Evolutionary conservation across 257 asterid genomes (phyloP).

Genomic region (Penstemon eatonii): DNA sequence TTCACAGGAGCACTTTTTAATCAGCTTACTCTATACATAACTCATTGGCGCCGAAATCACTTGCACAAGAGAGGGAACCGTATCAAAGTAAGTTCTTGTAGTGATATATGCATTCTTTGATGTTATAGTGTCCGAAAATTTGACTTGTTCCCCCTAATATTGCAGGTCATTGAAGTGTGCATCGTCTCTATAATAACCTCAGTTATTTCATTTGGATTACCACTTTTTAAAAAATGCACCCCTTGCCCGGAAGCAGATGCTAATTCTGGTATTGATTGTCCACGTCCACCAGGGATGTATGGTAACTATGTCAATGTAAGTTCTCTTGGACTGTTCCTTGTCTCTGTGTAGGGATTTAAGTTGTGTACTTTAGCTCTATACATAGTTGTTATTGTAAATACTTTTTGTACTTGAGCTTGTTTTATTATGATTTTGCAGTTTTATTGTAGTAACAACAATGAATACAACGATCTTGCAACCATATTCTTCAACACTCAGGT

Average conservation of each 20-base stretch:
- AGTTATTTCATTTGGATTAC: conserved; percentile 83
- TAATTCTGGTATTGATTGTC: conserved; percentile 88
- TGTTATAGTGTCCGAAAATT: conserved; percentile 15
- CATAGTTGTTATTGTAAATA: conserved; percentile 10
- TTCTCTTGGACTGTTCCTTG: conserved; percentile 25
- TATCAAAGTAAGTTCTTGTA: conserved; percentile 65
- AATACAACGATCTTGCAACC: conserved; percentile 97
- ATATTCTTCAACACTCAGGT: conserved; percentile 99
- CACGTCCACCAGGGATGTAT: conserved; percentile 96
- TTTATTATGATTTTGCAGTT: conserved; percentile 53
- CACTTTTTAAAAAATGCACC: conserved; percentile 84
- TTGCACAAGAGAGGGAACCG: conserved; percentile 91
- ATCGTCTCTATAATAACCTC: conserved; percentile 87
- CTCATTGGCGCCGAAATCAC: conserved; percentile 89
- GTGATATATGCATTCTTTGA: conserved; percentile 23
- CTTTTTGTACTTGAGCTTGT: conserved; percentile 23
- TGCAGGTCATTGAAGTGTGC: conserved; percentile 90
- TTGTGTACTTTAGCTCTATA: conserved; percentile 5
- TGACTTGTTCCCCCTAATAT: conserved; percentile 25
- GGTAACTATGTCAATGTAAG: conserved; percentile 97
- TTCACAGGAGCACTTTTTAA: conserved; percentile 89
- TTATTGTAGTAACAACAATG: conserved; percentile 66
- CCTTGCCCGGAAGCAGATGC: conserved; percentile 88
- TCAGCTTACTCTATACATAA: conserved; percentile 80
- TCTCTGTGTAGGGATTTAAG: conserved; percentile 13